Conservation (phyloP, 1,284 basidiomycete species). For the Ustilago trichophora region DNA sequence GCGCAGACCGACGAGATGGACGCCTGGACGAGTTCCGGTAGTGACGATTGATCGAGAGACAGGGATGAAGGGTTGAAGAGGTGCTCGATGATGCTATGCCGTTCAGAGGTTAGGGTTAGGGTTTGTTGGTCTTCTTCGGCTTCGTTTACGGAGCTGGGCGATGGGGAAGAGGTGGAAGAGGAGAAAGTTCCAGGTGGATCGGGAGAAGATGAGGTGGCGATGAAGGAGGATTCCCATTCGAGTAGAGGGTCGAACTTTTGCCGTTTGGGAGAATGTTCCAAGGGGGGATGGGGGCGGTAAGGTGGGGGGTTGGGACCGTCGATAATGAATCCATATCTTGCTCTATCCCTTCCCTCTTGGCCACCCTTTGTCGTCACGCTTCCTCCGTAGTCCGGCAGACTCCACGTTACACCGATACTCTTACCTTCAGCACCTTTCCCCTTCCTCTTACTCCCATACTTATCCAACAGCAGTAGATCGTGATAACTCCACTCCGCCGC, state of each 20-base stretch:
- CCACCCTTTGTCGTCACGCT: conserved; percentile 13
- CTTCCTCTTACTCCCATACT: conserved; percentile 70
- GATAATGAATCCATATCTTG: conserved; percentile 36
- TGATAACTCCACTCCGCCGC: conserved; percentile 33
- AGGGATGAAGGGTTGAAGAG: conserved; percentile 71
- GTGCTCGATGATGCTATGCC: conserved; percentile 86
- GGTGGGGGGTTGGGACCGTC: conserved; percentile 19
- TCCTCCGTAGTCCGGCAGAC: conserved; percentile 82
- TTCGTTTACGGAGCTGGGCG: background rate
- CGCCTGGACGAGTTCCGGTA: conserved; percentile 78
- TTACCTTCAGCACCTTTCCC: background rate
- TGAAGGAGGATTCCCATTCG: conserved; percentile 43
- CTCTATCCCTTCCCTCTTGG: conserved; percentile 14
- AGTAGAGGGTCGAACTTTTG: background rate
- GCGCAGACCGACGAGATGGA: conserved; percentile 71
- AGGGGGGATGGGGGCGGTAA: background rate
- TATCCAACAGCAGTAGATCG: conserved; percentile 75
- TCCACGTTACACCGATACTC: conserved; percentile 11
- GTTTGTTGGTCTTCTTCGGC: conserved; percentile 81
- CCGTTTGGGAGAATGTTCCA: background rate
- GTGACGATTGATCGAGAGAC: conserved; percentile 83
- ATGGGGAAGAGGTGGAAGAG: too few relatives aligned
- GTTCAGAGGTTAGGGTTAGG: conserved; percentile 84
- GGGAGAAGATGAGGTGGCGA: conserved; percentile 19
- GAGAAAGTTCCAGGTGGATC: too few relatives aligned